phyloP scores from a whole-genome alignment of 2,329 filamentous ascomycete species.

The Colletotrichum truncatum region DNA sequence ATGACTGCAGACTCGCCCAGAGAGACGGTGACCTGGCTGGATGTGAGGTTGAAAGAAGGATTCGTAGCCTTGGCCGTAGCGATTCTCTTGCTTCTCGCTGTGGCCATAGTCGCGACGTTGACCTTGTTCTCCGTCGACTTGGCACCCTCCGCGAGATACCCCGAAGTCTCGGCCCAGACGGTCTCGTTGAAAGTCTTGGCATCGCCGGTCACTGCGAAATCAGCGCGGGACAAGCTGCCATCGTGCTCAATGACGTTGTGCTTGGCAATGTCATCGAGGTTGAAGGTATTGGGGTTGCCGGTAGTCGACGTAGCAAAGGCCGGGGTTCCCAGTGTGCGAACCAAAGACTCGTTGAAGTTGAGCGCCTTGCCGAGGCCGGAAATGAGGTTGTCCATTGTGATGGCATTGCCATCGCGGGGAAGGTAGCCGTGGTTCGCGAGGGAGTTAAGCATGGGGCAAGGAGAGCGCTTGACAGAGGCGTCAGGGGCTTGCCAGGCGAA shows the following conservation, averaged over 20 bases:
- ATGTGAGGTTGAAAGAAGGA: slow-evolving; percentile 11
- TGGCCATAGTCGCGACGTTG: slow-evolving; percentile 37
- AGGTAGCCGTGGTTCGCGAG: slow-evolving; percentile 36
- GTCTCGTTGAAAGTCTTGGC: slow-evolving; percentile 39
- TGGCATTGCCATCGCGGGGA: slow-evolving; percentile 32
- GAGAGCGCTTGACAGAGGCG: slow-evolving; percentile 49
- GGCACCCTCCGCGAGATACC: slow-evolving; percentile 22
- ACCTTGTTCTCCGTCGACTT: slow-evolving; percentile 33
- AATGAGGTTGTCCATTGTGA: slow-evolving; percentile 31
- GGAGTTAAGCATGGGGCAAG: slow-evolving; percentile 37
- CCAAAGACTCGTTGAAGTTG: slow-evolving; percentile 30
- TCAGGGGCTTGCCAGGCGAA: slow-evolving; percentile 17
- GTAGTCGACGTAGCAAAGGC: slow-evolving; percentile 33
- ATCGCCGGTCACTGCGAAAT: slow-evolving; percentile 39
- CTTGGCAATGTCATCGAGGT: slow-evolving; percentile 32
- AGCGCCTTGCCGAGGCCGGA: slow-evolving; percentile 31
- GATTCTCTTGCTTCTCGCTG: slow-evolving; percentile 37
- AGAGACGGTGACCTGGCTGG: slow-evolving; percentile 34
- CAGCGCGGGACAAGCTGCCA: slow-evolving; percentile 40
- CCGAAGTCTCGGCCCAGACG: slow-evolving; percentile 35
- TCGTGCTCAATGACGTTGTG: slow-evolving; percentile 43
- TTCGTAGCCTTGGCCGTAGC: slow-evolving; percentile 33
- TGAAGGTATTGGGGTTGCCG: slow-evolving; percentile 29
- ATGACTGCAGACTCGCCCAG: slow-evolving; percentile 32
- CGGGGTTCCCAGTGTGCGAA: slow-evolving; percentile 46